These are phyloP conservation scores for Escallonia rubra DNA, from an alignment of 129 eudicot species.

Conservation along the genomic window DNA sequence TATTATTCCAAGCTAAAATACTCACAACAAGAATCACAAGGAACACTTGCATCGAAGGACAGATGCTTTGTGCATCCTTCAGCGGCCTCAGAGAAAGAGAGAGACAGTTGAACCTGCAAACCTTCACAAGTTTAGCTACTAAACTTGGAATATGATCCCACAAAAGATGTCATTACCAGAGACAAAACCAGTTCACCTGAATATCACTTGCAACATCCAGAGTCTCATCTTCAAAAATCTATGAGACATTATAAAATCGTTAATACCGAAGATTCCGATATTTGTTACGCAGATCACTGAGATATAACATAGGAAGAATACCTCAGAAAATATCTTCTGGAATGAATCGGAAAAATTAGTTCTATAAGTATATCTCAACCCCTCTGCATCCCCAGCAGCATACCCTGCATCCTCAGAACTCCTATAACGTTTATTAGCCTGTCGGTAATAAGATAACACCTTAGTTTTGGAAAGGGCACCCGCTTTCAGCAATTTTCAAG, in stretches of 20 bases:
- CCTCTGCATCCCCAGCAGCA: conserved; percentile 30
- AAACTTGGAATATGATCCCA: conserved; percentile 2
- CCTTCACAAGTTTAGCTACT: conserved; percentile 3
- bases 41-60: conserved; percentile 64
- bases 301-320: conserved; percentile 17
- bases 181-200: conserved; percentile 45
- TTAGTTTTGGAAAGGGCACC: no score
- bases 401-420: conserved; percentile 30
- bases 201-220: conserved; percentile 50
- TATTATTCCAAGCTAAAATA: conserved; percentile 10
- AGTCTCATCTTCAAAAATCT: conserved; percentile 78
- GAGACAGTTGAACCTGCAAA: conserved; percentile 66
- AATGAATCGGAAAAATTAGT: conserved; percentile 73
- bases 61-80: conserved; percentile 84
- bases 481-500: no score
- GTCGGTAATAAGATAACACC: conserved; percentile 5
- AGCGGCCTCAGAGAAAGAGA: conserved; percentile 87
- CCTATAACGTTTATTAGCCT: conserved; percentile 34
- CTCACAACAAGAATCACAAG: conserved; percentile 91
- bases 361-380: conserved; percentile 46
- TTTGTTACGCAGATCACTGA: neutral
- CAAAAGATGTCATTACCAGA: neutral
- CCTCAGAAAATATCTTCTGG: conserved; percentile 90
- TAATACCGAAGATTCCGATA: neutral
- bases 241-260: conserved; percentile 12